phyloP scores from a whole-genome alignment of 352 stramenopile species.

The Elongisporangium prolatum region DNA sequence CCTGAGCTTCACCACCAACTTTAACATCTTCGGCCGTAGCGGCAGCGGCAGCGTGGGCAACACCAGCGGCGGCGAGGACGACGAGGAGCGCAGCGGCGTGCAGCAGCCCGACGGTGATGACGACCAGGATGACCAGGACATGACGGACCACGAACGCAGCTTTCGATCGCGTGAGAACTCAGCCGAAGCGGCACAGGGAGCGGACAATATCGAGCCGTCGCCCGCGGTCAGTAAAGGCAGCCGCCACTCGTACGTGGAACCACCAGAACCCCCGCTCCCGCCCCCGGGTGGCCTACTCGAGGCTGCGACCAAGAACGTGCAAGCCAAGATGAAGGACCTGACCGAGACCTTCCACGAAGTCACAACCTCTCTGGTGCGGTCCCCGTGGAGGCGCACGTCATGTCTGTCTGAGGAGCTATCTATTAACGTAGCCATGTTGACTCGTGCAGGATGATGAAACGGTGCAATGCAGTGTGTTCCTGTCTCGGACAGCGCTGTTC shows the following conservation, averaged over 20 bases:
- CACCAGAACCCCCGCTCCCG: constrained; percentile 44
- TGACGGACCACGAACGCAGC: constrained; percentile 29
- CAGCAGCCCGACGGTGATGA: constrained; percentile 9
- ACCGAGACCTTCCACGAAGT: constrained; percentile 59
- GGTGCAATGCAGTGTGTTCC: constrained; percentile 55
- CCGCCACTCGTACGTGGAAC: constrained; percentile 49
- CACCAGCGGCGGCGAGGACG: constrained; percentile 35
- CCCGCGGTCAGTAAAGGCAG: constrained; percentile 23
- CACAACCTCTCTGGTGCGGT: constrained; percentile 40
- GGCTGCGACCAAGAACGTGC: constrained; percentile 63
- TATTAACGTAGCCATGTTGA: no score
- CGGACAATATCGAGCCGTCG: constrained; percentile 28
- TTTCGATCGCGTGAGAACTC: constrained; percentile 39
- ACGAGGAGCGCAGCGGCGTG: constrained; percentile 15
- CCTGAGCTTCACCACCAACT: constrained; percentile 58
- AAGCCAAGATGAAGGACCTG: constrained; percentile 65
- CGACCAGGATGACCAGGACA: constrained; percentile 35
- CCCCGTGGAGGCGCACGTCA: no score
- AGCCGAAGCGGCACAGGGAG: constrained; percentile 23
- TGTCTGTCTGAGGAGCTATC: no score
- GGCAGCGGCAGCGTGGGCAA: no score
- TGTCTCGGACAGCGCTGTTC: constrained; percentile 53
- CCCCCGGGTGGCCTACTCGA: constrained; percentile 53
- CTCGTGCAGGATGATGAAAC: constrained; percentile 43
- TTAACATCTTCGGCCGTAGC: constrained; percentile 47